Base-by-base conservation (phyloP, 2,329 filamentous ascomycete species). In the Aspergillus texensis region DNA sequence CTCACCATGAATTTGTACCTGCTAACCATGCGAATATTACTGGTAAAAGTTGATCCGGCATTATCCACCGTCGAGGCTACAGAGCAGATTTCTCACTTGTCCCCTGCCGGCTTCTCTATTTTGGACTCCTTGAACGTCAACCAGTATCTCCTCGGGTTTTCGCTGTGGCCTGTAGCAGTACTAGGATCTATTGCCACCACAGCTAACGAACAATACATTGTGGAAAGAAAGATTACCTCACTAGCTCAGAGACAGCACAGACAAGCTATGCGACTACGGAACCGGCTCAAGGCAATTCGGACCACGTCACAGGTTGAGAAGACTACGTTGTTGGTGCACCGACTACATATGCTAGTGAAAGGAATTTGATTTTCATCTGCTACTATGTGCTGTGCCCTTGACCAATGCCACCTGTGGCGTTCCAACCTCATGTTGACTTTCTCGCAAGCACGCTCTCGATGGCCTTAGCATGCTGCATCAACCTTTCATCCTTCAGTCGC, bases 401-500 rank as follows among this genome's bases (percentile, higher is more conserved):
- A 21, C 12, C 19, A 45, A 45, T 28, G 26, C 26, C 26, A 21
- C 3, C 41, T 4, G 1, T 21, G 3, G 5, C 1, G 4, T 45
- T 3, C 41, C 12, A 21, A 45, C n/a, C n/a, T 45, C 41, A 46
- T 24, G 21, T 12, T 12, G 11, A 24, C 12, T 26, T 26, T 5
- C 21, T 26, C 12, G 45, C 45, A 21, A 69, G 34, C 1, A 64
- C 45, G 24, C 45, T 50, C 50, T 72, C 68, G 2, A 72, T 61
- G 1, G 68, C 34, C 34, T 50, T 63, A 4, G 69, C 68, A 36
- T 71, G 63, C 11, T 67, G 66, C 4, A 69, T 21, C 21, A 72
- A 41, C 5, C 43, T 21, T 43, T 73, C 70, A 26, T 73, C 70
- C 41, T 69, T 69, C 48, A 71, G 58, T 11, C 67, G 67, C n/a